Conservation (phyloP, 2,329 filamentous ascomycete genomes). For the Fusarium euwallaceae region DNA sequence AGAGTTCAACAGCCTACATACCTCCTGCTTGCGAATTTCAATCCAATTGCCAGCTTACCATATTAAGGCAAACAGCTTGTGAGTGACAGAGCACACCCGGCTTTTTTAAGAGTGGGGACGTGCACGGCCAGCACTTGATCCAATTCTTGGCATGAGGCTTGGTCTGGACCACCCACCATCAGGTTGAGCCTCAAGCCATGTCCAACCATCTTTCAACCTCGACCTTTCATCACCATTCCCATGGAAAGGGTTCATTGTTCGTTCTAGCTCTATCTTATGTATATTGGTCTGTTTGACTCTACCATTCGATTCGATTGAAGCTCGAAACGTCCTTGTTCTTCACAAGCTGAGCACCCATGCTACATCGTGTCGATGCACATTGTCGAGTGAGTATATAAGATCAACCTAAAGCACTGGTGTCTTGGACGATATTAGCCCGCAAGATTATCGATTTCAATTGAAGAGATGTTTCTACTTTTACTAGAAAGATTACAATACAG, state of each 20-base stretch:
- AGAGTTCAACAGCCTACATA: no score
- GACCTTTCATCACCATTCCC: background rate
- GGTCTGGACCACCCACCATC: slow-evolving; percentile 11
- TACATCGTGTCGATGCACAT: background rate
- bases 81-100: background rate
- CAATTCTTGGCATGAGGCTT: slow-evolving; percentile 26
- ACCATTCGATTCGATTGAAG: background rate
- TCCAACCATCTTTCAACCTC: slow-evolving; percentile 13
- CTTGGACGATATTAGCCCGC: background rate
- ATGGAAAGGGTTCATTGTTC: background rate
- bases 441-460: background rate
- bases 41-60: background rate
- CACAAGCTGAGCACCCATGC: background rate
- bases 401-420: background rate
- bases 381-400: background rate
- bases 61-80: background rate
- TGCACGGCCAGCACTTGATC: slow-evolving; percentile 15
- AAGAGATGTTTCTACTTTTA: background rate
- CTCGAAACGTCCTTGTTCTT: background rate
- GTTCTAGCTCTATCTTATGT: background rate
- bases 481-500: background rate
- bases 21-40: background rate
- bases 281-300: background rate
- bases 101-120: slow-evolving; percentile 15
- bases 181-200: slow-evolving; percentile 15